A percentile compares a stretch with the other conserved stretches of the same genome.
phyloP scores from a whole-genome alignment of 106 monocot species.

The Platanthera guangdongensis region DNA sequence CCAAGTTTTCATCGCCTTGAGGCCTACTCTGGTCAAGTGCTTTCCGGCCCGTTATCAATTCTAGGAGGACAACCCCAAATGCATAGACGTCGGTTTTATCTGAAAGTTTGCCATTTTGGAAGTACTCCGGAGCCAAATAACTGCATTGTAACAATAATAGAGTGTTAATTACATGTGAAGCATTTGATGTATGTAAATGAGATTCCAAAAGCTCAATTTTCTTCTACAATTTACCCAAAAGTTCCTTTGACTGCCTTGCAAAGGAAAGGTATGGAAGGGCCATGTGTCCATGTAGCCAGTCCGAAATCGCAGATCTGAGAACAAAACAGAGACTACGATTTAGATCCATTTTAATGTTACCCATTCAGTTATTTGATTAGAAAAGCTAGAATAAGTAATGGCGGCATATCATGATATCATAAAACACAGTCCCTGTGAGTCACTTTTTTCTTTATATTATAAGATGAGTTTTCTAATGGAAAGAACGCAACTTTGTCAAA shows the following conservation, averaged over 20 bases:
- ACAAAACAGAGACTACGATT: constrained; percentile 1
- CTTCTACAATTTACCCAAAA: constrained; percentile 52
- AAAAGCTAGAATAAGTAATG: neutral
- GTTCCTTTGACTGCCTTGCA: constrained; percentile 93
- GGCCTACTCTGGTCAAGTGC: constrained; percentile 59
- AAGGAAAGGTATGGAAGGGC: constrained; percentile 74
- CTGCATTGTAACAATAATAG: constrained; percentile 27
- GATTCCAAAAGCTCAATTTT: neutral
- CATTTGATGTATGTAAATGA: neutral
- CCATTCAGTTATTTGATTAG: neutral
- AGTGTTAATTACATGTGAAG: constrained; percentile 1
- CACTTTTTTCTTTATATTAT: neutral
- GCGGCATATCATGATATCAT: neutral
- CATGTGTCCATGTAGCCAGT: constrained; percentile 74
- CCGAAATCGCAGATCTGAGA: constrained; percentile 87
- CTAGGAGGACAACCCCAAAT: constrained; percentile 76
- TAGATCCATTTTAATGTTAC: neutral
- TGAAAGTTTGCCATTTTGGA: constrained; percentile 85
- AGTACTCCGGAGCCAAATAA: constrained; percentile 89
- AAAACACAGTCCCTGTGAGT: neutral
- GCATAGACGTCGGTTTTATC: constrained; percentile 92
- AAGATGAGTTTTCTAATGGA: neutral
- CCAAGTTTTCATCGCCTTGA: constrained; percentile 70
- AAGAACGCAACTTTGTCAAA: neutral
- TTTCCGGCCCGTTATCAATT: constrained; percentile 69